Evolutionary conservation across 352 stramenopile species (phyloP), one percentile per base, ranked within the genome.

Genomic region (Globisporangium carolinianum): DNA sequence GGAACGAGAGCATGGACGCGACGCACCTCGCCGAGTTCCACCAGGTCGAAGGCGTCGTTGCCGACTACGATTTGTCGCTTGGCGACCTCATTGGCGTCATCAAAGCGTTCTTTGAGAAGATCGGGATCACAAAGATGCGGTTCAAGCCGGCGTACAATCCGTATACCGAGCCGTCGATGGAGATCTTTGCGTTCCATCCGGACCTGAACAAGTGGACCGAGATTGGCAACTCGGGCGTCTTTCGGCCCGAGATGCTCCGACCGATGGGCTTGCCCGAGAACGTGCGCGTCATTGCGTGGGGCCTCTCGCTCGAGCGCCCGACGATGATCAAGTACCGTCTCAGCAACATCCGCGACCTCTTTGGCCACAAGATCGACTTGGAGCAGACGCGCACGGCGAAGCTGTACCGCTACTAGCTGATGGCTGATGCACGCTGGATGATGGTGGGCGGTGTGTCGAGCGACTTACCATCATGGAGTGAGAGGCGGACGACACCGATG

Each of bases 291-390:
- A 99, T 99, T 71, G 97, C 97, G 11, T 99, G 97, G 96, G 97
- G 97, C 47, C 80, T 99, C 57, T 99, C 95, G 47, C 85, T 99
- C 17, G 97, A 99, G 72, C 86, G 97, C 59, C 97, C 97, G 39
- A 99, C 97, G 38, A 99, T 99, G 97, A 99, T 99, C 83, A 99
- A 99, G 86, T 99, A 99, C 79, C 86, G 95, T 42, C 96, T 99
- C 62, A 98, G 93, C 69, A 99, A 99, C 81, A 99, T 99, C 72
- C 87, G 97, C 57, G 96, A 99, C 73, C 92, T 99, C 57, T 99
- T 99, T 72, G 97, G 97, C 65, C 97, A 99, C 83, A 99, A 99
- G 87, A 87, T 98, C 47, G 96, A 98, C 75, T 83, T 99, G 67
- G 93, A 96, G 53, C 87, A 97, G 68, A 99, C 96, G 42, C 82